Evolutionary conservation across 2,329 filamentous ascomycete genomes (phyloP).

Genomic region (Phyllosticta citribraziliensis): DNA sequence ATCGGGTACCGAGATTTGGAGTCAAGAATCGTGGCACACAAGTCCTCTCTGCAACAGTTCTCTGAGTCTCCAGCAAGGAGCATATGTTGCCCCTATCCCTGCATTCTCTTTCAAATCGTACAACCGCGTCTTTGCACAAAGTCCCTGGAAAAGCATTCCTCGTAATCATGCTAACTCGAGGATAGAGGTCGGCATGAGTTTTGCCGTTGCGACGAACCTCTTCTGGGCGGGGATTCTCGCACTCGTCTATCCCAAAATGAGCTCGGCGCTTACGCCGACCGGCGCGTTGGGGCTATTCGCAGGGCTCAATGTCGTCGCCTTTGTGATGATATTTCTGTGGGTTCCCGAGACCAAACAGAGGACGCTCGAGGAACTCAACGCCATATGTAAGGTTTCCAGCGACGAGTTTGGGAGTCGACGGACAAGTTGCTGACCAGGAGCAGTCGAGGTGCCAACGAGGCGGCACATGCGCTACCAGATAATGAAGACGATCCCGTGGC

Average conservation of each 20-base stretch:
- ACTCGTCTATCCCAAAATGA: slow-evolving; percentile 29
- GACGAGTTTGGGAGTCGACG: no score
- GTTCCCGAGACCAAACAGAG: slow-evolving; percentile 24
- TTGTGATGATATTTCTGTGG: slow-evolving; percentile 22
- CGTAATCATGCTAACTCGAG: not conserved
- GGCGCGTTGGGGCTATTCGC: slow-evolving; percentile 33
- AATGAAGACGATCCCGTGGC: slow-evolving; percentile 2
- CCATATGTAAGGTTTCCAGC: slow-evolving; percentile 14
- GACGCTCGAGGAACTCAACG: slow-evolving; percentile 23
- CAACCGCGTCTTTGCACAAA: not conserved
- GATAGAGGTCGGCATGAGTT: slow-evolving; percentile 32
- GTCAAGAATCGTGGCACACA: not conserved
- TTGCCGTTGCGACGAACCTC: slow-evolving; percentile 30
- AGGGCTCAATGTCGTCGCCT: slow-evolving; percentile 20
- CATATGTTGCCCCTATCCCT: not conserved
- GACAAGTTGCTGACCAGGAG: not conserved
- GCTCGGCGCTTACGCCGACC: slow-evolving; percentile 24
- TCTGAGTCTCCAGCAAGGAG: not conserved
- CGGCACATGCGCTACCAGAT: slow-evolving; percentile 32
- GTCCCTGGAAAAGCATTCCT: not conserved
- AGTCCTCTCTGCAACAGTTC: not conserved
- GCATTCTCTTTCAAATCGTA: not conserved
- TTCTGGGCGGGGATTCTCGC: slow-evolving; percentile 32
- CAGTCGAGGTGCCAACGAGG: slow-evolving; percentile 33
- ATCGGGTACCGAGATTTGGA: no score